Evolutionary conservation across 805 yeast genomes (phyloP), one percentile per base, ranked within the genome.

Genomic region (Cephaloascus fragrans): DNA sequence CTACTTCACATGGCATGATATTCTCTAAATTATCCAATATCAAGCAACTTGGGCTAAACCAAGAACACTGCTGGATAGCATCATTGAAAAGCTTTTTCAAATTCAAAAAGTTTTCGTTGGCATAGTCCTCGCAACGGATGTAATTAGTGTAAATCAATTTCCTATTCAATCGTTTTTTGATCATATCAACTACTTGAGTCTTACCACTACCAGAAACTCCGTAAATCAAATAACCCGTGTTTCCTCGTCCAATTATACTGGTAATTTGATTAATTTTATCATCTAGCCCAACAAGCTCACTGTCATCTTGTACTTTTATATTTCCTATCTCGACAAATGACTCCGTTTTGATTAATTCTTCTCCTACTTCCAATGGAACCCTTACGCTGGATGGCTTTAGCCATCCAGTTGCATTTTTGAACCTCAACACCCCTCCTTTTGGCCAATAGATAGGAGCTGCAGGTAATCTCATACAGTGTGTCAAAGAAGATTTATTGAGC

Each of bases 131-230:
- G 57, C 93, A 76, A 9, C 66, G 52, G 45, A 83, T 56, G 42
- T 67, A 49, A 46, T 70, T 67, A 23, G 78, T 54, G 49, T 68
- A 70, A 10, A 80, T 73, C 29, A 66, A 55, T 2, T 60, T 52
- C 1, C 54, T 38, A 6, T 51, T 42, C 4, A 83, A 50, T 8
- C 49, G 47, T 1, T 59, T 41, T 0, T 67, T 48, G 1, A 83
- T 52, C 19, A 68, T 61, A 3, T 65, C 56, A 14, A 78, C 50
- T 2, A 82, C 44, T 2, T 76, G 57, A 0, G 93, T 64, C 53
- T 90, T 90, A 0, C 97, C 97, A 44, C 86, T 73, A 0, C 96
- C 97, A 1, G 84, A 64, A 18, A 78, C 59, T 0, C 97, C 97
- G 47, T 77, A 71, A 0, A 89, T 50, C 39, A 87, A 59, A 0